These are phyloP conservation scores for Populus trichocarpa DNA, from an alignment of 441 rosid genomes.

Conservation along the genomic window DNA sequence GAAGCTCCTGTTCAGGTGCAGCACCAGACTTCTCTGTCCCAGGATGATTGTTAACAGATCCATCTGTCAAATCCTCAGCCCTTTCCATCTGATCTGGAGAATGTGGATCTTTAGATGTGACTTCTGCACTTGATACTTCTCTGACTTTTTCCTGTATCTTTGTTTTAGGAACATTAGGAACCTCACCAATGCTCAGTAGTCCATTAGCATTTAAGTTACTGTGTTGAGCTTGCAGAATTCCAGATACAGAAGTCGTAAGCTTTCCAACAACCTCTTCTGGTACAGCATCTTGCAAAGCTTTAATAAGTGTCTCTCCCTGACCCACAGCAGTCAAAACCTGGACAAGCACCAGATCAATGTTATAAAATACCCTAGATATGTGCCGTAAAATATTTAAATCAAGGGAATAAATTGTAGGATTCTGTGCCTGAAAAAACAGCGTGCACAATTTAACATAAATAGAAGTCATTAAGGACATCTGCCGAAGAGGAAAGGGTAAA, in stretches of 20 bases:
- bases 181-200: conserved; percentile 36
- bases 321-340: conserved; percentile 87
- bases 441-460: neutral
- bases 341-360: conserved; percentile 31
- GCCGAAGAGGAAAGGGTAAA: neutral
- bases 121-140: conserved; percentile 34
- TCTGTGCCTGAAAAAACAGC: neutral
- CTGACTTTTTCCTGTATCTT: conserved; percentile 38
- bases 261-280: conserved; percentile 94
- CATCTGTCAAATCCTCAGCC: conserved; percentile 40
- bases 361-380: neutral
- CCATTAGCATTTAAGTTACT: conserved; percentile 48
- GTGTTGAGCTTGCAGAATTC: conserved; percentile 54
- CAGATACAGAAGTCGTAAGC: conserved; percentile 66
- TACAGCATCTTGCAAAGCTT: conserved; percentile 87
- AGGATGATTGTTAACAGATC: conserved; percentile 30
- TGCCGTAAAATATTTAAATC: conserved; percentile 18
- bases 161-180: conserved; percentile 38
- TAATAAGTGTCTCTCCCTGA: conserved; percentile 84
- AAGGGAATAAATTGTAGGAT: conserved; percentile 12
- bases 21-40: conserved; percentile 32
- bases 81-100: conserved; percentile 42
- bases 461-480: neutral
- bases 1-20: conserved; percentile 35
- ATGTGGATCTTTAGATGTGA: conserved; percentile 32